phyloP scores from a whole-genome alignment of 208 protist genomes.

The Sergeia podlipaevii region DNA sequence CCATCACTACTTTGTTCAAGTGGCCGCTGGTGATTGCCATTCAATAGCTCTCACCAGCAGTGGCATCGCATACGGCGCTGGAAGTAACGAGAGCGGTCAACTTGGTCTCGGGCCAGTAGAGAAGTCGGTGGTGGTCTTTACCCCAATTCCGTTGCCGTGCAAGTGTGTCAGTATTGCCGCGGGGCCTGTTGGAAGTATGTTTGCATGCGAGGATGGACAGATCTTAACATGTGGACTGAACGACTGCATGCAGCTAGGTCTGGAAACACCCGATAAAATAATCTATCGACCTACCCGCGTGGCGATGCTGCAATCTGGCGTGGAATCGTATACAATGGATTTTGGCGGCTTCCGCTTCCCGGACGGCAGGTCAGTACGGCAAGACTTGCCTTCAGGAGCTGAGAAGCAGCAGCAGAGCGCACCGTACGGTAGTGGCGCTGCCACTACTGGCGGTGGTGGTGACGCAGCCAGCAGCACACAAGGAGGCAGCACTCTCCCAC shows the following conservation, averaged over 20 bases:
- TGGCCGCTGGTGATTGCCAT: constrained; percentile 77
- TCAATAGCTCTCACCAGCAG: constrained; percentile 80
- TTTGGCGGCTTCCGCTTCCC: constrained; percentile 66
- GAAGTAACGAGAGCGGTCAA: constrained; percentile 83
- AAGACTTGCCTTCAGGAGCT: neutral
- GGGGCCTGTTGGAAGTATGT: constrained; percentile 79
- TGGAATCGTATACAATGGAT: constrained; percentile 83
- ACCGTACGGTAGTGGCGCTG: too few relatives aligned
- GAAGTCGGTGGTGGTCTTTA: constrained; percentile 47
- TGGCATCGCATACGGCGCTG: constrained; percentile 79
- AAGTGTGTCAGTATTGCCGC: constrained; percentile 78
- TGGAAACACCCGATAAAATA: constrained; percentile 46
- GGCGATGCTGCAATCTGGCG: constrained; percentile 36
- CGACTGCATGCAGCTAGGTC: constrained; percentile 76
- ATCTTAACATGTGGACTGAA: constrained; percentile 82
- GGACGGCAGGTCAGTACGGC: neutral
- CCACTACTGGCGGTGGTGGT: too few relatives aligned
- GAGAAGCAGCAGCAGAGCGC: too few relatives aligned
- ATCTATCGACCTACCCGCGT: constrained; percentile 51
- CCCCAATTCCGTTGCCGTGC: constrained; percentile 50
- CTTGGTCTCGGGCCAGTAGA: constrained; percentile 59
- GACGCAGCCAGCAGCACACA: too few relatives aligned
- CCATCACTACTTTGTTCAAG: constrained; percentile 83
- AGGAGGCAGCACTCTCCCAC: too few relatives aligned
- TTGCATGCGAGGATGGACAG: constrained; percentile 70